Percentiles rank a stretch among this genome's conserved stretches.
phyloP scores from a whole-genome alignment of 441 rosid species.

The Mallotus repandus region DNA sequence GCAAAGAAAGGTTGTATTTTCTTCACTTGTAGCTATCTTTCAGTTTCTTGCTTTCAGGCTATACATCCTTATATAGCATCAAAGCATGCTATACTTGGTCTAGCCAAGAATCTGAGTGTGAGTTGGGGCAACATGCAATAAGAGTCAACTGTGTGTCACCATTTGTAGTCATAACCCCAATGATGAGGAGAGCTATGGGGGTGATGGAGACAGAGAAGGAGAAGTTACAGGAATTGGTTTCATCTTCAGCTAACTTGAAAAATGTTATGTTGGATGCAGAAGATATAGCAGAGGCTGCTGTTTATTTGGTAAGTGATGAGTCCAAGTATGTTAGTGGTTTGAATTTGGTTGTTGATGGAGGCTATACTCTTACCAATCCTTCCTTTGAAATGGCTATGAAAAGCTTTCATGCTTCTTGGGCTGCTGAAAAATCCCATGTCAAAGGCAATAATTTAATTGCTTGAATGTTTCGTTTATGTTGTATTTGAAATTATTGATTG shows the following conservation, averaged over 20 bases:
- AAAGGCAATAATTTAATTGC: too few species aligned
- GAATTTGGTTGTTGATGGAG: constrained; percentile 44
- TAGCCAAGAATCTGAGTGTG: constrained; percentile 37
- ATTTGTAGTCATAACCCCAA: constrained; percentile 25
- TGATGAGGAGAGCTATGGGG: constrained; percentile 10
- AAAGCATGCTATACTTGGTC: constrained; percentile 40
- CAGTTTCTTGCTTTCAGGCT: background rate
- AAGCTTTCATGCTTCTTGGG: too few species aligned
- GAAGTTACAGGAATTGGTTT: too few species aligned
- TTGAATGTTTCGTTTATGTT: too few species aligned
- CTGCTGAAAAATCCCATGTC: too few species aligned
- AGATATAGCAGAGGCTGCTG: constrained; percentile 42
- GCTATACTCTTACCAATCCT: constrained; percentile 21
- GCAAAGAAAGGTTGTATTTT: background rate
- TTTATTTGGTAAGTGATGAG: constrained; percentile 42
- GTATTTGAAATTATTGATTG: too few species aligned
- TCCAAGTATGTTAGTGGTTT: constrained; percentile 41
- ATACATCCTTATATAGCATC: constrained; percentile 34
- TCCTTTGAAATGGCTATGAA: constrained; percentile 8
- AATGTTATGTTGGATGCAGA: constrained; percentile 12
- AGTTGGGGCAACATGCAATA: constrained; percentile 44
- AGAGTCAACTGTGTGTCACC: constrained; percentile 50
- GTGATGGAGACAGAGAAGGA: too few species aligned
- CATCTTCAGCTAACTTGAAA: too few species aligned
- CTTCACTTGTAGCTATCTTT: background rate